phyloP scores from a whole-genome alignment of 2,329 filamentous ascomycete genomes.

The Ambrosiella cleistominuta region DNA sequence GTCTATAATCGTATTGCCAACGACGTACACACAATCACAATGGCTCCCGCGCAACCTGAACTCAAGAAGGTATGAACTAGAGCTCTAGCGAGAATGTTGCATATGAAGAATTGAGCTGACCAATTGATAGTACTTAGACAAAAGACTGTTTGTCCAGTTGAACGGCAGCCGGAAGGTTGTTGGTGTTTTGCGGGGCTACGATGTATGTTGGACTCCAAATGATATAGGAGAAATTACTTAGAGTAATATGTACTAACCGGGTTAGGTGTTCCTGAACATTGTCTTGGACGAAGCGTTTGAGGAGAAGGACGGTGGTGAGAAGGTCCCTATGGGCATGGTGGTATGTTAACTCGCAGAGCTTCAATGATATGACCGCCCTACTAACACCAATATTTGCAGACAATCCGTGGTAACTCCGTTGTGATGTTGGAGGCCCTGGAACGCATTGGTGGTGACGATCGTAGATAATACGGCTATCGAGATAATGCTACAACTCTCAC shows the following conservation, averaged over 20 bases:
- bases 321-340: slow-evolving; percentile 79
- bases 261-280: slow-evolving; percentile 90
- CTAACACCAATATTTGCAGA: slow-evolving; percentile 30
- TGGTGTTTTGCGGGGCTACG: slow-evolving; percentile 83
- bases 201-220: slow-evolving; percentile 42
- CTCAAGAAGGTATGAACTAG: slow-evolving; percentile 66
- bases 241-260: not conserved
- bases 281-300: slow-evolving; percentile 94
- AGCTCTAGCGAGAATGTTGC: not conserved
- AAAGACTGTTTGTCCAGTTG: slow-evolving; percentile 91
- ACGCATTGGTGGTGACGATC: slow-evolving; percentile 46
- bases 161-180: slow-evolving; percentile 97
- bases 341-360: slow-evolving; percentile 33
- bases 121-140: slow-evolving; percentile 75
- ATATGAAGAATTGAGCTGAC: not conserved
- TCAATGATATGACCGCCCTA: not conserved
- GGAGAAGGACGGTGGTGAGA: slow-evolving; percentile 82
- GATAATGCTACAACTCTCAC: slow-evolving; percentile 15
- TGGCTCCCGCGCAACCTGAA: slow-evolving; percentile 98
- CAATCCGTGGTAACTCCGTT: slow-evolving; percentile 94
- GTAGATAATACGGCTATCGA: slow-evolving; percentile 20
- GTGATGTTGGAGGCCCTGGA: slow-evolving; percentile 86
- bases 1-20: not conserved
- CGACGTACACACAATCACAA: slow-evolving; percentile 28
- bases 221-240: not conserved